phyloP scores from a whole-genome alignment of 768 basidiomycete species.

The Collybiopsis confluens region DNA sequence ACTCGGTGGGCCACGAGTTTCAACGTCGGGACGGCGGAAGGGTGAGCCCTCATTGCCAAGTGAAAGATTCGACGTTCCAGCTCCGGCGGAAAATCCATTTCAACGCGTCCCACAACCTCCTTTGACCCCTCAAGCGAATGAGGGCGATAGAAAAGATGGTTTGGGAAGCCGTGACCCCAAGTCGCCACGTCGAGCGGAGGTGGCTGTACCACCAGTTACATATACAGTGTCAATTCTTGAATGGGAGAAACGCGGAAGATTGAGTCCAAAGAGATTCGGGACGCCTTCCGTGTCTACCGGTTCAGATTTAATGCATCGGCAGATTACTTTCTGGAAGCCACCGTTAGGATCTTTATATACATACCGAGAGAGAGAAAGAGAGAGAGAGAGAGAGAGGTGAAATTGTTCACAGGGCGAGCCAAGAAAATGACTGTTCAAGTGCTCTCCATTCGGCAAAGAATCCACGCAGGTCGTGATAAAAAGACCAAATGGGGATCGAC shows the following conservation, averaged over 20 bases:
- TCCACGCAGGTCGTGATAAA: neutral
- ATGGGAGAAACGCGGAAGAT: too few relatives aligned
- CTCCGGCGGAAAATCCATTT: constrained; percentile 6
- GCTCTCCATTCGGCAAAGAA: neutral
- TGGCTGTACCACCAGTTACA: neutral
- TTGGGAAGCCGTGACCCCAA: neutral
- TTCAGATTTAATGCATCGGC: too few relatives aligned
- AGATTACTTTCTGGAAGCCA: too few relatives aligned
- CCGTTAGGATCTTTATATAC: neutral
- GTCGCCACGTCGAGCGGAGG: neutral
- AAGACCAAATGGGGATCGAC: neutral
- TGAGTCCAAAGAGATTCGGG: neutral
- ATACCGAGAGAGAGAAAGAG: too few relatives aligned
- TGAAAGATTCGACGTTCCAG: constrained; percentile 2
- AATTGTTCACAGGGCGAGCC: too few relatives aligned
- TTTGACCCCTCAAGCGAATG: neutral
- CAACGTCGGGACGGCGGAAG: constrained; percentile 2
- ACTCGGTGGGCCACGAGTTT: constrained; percentile 8
- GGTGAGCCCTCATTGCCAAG: constrained; percentile 1
- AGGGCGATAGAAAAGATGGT: neutral
- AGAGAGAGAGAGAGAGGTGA: too few relatives aligned
- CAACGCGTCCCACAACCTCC: neutral
- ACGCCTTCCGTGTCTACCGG: too few relatives aligned
- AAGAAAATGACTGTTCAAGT: neutral
- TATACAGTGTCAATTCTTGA: neutral